Percentiles rank a stretch among this genome's conserved stretches.
phyloP scores from a whole-genome alignment of 2,329 filamentous ascomycete genomes.

The Penicillium hesseltinei region DNA sequence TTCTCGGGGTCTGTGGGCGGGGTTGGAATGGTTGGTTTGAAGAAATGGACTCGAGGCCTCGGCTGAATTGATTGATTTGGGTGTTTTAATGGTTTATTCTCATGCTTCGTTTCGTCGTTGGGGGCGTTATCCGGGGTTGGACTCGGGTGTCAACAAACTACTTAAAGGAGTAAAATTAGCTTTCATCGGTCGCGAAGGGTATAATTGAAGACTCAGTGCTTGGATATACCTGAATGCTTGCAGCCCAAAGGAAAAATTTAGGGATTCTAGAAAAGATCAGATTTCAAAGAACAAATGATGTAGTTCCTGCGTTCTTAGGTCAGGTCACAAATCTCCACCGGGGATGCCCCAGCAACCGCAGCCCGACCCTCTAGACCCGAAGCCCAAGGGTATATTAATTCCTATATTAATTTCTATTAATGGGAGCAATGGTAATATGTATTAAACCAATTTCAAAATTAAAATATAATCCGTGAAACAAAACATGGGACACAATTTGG shows the following conservation, averaged over 20 bases:
- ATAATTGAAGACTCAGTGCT: not conserved
- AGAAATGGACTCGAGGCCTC: not conserved
- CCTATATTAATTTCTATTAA: not conserved
- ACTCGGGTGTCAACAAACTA: constrained; percentile 35
- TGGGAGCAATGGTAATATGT: not conserved
- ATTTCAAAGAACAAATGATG: constrained; percentile 17
- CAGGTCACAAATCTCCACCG: constrained; percentile 31
- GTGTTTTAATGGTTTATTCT: not conserved
- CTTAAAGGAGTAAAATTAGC: constrained; percentile 30
- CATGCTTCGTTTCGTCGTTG: constrained; percentile 13
- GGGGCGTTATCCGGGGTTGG: constrained; percentile 10
- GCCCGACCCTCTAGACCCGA: constrained; percentile 16
- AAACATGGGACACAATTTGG: not conserved
- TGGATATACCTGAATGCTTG: not conserved
- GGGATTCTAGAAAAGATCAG: not conserved
- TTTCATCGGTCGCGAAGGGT: not conserved
- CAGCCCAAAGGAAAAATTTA: not conserved
- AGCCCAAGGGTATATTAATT: not conserved
- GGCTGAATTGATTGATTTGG: not conserved
- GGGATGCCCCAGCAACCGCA: constrained; percentile 36
- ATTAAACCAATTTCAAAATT: not conserved
- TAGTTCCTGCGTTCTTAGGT: constrained; percentile 18
- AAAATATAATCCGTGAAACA: not conserved
- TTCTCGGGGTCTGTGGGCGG: constrained; percentile 22
- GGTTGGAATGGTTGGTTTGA: not conserved